phyloP scores from a whole-genome alignment of 2,329 filamentous ascomycete genomes.

The Aspergillus sp. region DNA sequence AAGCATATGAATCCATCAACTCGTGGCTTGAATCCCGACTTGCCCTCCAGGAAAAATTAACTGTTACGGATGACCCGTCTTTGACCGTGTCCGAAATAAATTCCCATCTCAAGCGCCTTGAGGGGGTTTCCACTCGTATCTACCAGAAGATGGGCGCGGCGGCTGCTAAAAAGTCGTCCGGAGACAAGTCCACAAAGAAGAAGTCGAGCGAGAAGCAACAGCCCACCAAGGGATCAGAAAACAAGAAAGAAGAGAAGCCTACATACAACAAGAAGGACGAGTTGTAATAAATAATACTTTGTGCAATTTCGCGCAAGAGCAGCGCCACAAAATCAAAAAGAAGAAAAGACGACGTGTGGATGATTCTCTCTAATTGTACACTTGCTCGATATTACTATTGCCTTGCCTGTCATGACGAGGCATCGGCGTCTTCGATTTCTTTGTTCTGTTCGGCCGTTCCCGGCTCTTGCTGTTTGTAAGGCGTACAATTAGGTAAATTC shows the following conservation, averaged over 20 bases:
- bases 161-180: constrained; percentile 20
- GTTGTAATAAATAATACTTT: constrained; percentile 21
- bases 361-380: constrained; percentile 2
- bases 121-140: constrained; percentile 46
- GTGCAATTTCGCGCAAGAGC: not conserved
- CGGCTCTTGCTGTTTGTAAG: not conserved
- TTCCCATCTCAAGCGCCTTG: constrained; percentile 68
- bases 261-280: constrained; percentile 34
- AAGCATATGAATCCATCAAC: constrained; percentile 61
- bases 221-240: constrained; percentile 16
- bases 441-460: not conserved
- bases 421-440: not conserved
- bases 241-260: constrained; percentile 22
- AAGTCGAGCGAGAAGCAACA: constrained; percentile 11
- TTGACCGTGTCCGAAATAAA: constrained; percentile 71
- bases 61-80: constrained; percentile 70
- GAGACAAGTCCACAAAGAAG: constrained; percentile 25
- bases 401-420: not conserved
- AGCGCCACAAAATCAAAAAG: not conserved
- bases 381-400: not conserved
- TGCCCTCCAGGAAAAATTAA: constrained; percentile 68
- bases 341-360: constrained; percentile 14
- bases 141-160: constrained; percentile 49
- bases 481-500: not conserved
- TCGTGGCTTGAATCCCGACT: constrained; percentile 76